phyloP scores from a whole-genome alignment of 1,284 basidiomycete genomes.

The Cryptococcus deneoformans region DNA sequence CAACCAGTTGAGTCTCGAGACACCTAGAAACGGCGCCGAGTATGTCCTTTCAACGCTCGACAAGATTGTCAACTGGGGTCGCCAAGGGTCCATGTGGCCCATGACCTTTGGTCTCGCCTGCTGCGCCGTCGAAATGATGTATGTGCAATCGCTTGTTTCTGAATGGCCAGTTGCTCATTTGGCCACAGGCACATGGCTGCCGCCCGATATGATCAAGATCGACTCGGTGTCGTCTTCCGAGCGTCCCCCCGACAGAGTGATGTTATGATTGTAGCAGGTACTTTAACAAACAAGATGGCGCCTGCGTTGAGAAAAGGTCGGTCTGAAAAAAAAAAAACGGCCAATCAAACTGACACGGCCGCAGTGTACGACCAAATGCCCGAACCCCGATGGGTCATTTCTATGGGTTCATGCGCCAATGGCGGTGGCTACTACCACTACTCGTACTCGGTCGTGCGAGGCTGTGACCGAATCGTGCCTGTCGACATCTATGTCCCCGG shows the following conservation, averaged over 20 bases:
- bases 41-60: constrained; percentile 96
- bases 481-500: constrained; percentile 98
- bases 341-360: not conserved
- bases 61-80: constrained; percentile 96
- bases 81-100: constrained; percentile 99
- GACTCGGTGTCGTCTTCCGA: constrained; percentile 96
- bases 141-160: constrained; percentile 6
- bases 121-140: constrained; percentile 99
- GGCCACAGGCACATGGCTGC: constrained; percentile 63
- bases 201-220: constrained; percentile 97
- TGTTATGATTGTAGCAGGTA: constrained; percentile 99
- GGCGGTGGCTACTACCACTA: constrained; percentile 97
- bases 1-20: constrained; percentile 81
- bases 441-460: constrained; percentile 97
- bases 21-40: constrained; percentile 86
- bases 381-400: constrained; percentile 95
- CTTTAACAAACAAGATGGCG: constrained; percentile 99
- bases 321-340: not conserved
- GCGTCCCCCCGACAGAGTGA: constrained; percentile 97
- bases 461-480: constrained; percentile 98
- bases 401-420: constrained; percentile 99
- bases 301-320: constrained; percentile 78
- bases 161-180: not conserved
- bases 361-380: constrained; percentile 91
- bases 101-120: constrained; percentile 99